Percentiles rank a stretch among this genome's conserved stretches.
Conservation (phyloP, 441 rosid species). For the Erysimum cheiri region DNA sequence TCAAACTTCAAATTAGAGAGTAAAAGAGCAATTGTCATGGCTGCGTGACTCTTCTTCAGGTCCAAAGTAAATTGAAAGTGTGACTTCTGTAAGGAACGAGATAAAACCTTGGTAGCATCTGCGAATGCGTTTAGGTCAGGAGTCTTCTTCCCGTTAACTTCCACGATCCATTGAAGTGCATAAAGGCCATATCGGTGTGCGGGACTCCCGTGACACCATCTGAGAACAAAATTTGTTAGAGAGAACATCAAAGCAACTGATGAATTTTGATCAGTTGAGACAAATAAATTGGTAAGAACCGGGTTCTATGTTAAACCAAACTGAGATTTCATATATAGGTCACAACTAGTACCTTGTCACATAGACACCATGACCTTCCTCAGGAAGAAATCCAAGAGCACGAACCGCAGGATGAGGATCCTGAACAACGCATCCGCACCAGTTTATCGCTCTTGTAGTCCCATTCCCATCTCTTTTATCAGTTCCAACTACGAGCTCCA, state of each 20-base stretch:
- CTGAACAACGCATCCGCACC: conserved; percentile 97
- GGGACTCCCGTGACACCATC: conserved; percentile 96
- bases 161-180: conserved; percentile 96
- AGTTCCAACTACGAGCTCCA: conserved; percentile 86
- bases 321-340: conserved; percentile 6
- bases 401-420: conserved; percentile 97
- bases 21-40: conserved; percentile 3
- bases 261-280: conserved; percentile 1
- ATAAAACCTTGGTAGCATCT: conserved; percentile 71
- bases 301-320: conserved; percentile 13
- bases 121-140: conserved; percentile 86
- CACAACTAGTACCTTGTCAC: conserved; percentile 69
- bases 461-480: conserved; percentile 95
- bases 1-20: background rate
- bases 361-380: conserved; percentile 98
- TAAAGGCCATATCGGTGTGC: conserved; percentile 87
- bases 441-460: conserved; percentile 79
- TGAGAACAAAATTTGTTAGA: conserved; percentile 41
- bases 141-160: conserved; percentile 83
- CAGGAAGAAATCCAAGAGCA: conserved; percentile 98
- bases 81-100: conserved; percentile 25
- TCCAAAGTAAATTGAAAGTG: conserved; percentile 2
- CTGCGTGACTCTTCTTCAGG: background rate
- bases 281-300: background rate
- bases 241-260: conserved; percentile 4